These are phyloP conservation scores for Grigorovia humatica DNA, from an alignment of 805 yeast genomes.

Conservation along the genomic window DNA sequence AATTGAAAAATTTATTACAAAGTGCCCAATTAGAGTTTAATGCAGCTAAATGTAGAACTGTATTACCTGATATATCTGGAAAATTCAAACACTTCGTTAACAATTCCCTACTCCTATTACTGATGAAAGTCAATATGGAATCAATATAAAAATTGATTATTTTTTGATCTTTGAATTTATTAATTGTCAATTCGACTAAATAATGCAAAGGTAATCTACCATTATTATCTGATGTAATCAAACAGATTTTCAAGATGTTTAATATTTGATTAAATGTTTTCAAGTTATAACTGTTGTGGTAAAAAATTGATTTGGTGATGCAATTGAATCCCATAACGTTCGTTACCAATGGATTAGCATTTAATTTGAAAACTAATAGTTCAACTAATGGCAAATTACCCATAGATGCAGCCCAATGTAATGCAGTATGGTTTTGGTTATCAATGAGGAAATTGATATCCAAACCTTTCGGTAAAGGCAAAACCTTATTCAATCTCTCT, in stretches of 20 bases:
- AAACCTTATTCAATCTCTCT: slow-evolving; percentile 26
- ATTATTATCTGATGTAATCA: slow-evolving; percentile 60
- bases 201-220: slow-evolving; percentile 71
- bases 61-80: slow-evolving; percentile 74
- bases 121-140: slow-evolving; percentile 36
- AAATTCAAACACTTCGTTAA: slow-evolving; percentile 57
- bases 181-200: slow-evolving; percentile 43
- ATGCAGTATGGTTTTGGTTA: slow-evolving; percentile 69
- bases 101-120: slow-evolving; percentile 31
- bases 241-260: slow-evolving; percentile 51
- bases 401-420: slow-evolving; percentile 83
- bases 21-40: slow-evolving; percentile 25
- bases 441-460: slow-evolving; percentile 62
- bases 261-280: slow-evolving; percentile 49
- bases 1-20: slow-evolving; percentile 22
- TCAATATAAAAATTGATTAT: slow-evolving; percentile 48
- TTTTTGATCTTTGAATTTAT: slow-evolving; percentile 37
- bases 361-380: slow-evolving; percentile 37
- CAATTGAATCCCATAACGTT: slow-evolving; percentile 58
- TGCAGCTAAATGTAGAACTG: slow-evolving; percentile 71
- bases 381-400: slow-evolving; percentile 54
- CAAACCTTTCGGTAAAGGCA: slow-evolving; percentile 51
- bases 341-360: slow-evolving; percentile 48
- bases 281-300: slow-evolving; percentile 62
- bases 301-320: slow-evolving; percentile 55